Evolutionary conservation across 2,329 filamentous ascomycete species (phyloP), one percentile per base, ranked within the genome.

Genomic region (Colletotrichum liaoningense): DNA sequence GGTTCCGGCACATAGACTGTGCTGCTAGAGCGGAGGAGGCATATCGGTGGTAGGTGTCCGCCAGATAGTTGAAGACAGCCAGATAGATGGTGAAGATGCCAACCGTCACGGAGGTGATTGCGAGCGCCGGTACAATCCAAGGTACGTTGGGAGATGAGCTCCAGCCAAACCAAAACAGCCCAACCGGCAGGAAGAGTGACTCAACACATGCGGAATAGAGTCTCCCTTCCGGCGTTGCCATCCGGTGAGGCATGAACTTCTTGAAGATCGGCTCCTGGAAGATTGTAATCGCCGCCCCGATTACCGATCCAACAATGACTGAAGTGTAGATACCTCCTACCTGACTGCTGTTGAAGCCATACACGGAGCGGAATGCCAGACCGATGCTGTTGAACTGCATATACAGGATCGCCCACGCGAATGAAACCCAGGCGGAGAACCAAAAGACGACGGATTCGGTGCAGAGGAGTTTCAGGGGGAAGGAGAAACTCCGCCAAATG

Each of bases 141-240:
- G 86, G 88, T 0, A 91, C 82, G 0, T 80, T 81, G 70, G 75
- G 81, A 0, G 63, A 87, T 0, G 87, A 87, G 0, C 90, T 90
- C 89, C 91, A 93, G 11, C 91, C 91, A 76, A 93, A 93, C 91
- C 92, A 93, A 82, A 94, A 92, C 0, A 93, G 81, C 0, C 92
- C 92, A 4, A 90, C 87, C 0, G 92, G 92, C 63, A 94, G 84
- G 1, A 93, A 84, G 0, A 88, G 85, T 9, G 89, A 90, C 75
- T 92, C 88, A 4, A 92, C 80, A 78, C 92, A 93, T 3, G 89
- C 85, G 72, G 92, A 92, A 76, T 91, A 91, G 0, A 94, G 82
- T 0, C 92, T 85, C 0, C 87, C 88, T 77, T 94, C 92, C 0
- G 92, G 90, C 2, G 79, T 83, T 1, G 73, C 38, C 38, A 75